Base-by-base conservation (phyloP, 768 basidiomycete species). In the Tricholoma flavovirens region DNA sequence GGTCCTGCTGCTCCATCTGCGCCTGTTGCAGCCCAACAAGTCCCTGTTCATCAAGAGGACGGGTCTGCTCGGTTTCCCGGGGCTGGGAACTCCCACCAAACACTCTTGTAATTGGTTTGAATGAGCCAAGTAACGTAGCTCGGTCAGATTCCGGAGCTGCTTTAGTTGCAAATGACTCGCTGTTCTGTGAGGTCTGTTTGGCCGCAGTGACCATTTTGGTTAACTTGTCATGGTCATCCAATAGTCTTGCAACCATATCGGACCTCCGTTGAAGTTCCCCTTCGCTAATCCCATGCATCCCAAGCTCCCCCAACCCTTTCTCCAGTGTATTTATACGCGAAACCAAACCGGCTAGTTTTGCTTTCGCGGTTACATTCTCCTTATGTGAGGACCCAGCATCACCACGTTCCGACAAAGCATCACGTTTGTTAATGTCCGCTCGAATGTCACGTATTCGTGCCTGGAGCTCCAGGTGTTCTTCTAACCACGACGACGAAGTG, bases 231-330 rank as follows among this genome's bases (percentile, higher is more conserved):
- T 90, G 88, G 68, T 98, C 95, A 67, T 94, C 93, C 71, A 89
- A 88, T 62, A 98, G 74, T 56, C 87, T 78, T 54, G 86, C 88
- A 51, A 94, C 84, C 86, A 97, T 86, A 64, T 94, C 95, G 58
- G 87, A 87, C 59, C 96, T 78, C 55, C 96, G 76, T 71, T 88
- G 86, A 64, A 93, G 75, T 77, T 98, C 96, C n/a, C 96, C 96
- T 69, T 93, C 85, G 60, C 83, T 87, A 80, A 98, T 81, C 35
- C 90, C 92, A 40, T 75, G 74, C 68, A 83, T 69, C 7, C 76
- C 88, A 35, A 91, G 76, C 38, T 75, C 79, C 62, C 81, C 76
- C 63, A 95, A 72, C 9, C 86, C 92, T 61, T 77, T 76, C 17
- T 84, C 88, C 12, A 98, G 77, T 2, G 69, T 77, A 4, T 85